phyloP scores from a whole-genome alignment of 306 rosid species.

The Ammopiptanthus mongolicus region DNA sequence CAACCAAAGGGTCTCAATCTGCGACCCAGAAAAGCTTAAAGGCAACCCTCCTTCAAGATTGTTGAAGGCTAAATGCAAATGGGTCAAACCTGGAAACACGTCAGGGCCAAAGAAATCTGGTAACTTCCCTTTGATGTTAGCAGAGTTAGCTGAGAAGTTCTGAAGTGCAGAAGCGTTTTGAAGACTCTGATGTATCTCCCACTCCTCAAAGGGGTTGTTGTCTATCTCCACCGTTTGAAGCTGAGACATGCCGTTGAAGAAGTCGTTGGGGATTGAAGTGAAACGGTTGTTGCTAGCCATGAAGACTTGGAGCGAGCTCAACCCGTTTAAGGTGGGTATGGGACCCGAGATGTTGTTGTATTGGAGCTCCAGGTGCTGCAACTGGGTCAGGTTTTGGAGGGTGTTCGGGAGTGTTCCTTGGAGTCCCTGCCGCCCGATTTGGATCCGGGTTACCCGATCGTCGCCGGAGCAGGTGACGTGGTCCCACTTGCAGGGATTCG shows the following conservation, averaged over 20 bases:
- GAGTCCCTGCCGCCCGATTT: conserved; percentile 51
- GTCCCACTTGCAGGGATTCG: conserved; percentile 55
- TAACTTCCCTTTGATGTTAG: conserved; percentile 53
- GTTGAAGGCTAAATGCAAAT: conserved; percentile 72
- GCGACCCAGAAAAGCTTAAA: conserved; percentile 37
- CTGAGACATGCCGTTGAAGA: conserved; percentile 53
- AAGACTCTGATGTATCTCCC: conserved; percentile 60
- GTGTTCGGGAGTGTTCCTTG: conserved; percentile 49
- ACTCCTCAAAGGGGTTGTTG: conserved; percentile 57
- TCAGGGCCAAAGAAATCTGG: conserved; percentile 50
- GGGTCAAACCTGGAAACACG: conserved; percentile 44
- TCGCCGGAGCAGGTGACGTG: conserved; percentile 40
- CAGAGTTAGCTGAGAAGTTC: conserved; percentile 76
- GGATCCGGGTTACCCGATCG: conserved; percentile 56
- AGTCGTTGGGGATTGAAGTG: conserved; percentile 47
- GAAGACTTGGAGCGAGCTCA: conserved; percentile 44
- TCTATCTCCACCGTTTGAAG: conserved; percentile 62
- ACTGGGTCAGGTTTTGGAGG: conserved; percentile 44
- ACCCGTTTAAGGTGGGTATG: conserved; percentile 51
- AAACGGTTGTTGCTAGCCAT: conserved; percentile 50
- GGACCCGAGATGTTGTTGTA: conserved; percentile 76
- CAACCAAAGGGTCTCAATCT: conserved; percentile 68
- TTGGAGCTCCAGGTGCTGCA: conserved; percentile 71
- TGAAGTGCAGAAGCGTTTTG: conserved; percentile 48
- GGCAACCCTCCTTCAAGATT: conserved; percentile 61